A percentile compares a stretch with the other conserved stretches of the same genome.
These are phyloP conservation scores for Oxyria digyna DNA, from an alignment of 148 eudicot species.

Conservation along the genomic window DNA sequence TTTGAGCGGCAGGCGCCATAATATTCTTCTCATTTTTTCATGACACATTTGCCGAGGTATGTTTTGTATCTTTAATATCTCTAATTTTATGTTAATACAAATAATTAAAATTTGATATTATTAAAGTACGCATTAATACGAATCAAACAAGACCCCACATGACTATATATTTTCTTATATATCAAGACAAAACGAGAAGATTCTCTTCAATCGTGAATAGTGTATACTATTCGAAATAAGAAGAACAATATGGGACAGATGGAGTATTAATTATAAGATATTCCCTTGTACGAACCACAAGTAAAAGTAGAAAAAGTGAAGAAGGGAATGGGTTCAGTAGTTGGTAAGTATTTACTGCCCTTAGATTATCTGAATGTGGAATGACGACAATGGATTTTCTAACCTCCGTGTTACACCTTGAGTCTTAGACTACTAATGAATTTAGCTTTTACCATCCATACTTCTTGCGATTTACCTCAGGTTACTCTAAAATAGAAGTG, in stretches of 20 bases:
- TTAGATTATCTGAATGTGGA: neutral
- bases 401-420: neutral
- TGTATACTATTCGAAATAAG: too few relatives aligned
- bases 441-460: neutral
- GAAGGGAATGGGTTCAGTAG: neutral
- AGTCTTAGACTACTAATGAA: neutral
- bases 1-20: neutral
- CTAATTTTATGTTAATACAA: too few relatives aligned
- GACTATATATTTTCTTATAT: too few relatives aligned
- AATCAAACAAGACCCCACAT: too few relatives aligned
- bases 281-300: neutral
- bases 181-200: too few relatives aligned
- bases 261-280: neutral
- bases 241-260: too few relatives aligned
- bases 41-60: too few relatives aligned
- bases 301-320: neutral
- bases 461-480: neutral
- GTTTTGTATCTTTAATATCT: too few relatives aligned
- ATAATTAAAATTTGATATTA: too few relatives aligned
- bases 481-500: neutral
- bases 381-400: neutral
- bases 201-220: too few relatives aligned
- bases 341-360: neutral
- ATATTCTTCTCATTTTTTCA: too few relatives aligned
- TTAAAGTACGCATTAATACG: too few relatives aligned